Evolutionary conservation across 768 basidiomycete species (phyloP).

Genomic region (Lactarius akahatsu): DNA sequence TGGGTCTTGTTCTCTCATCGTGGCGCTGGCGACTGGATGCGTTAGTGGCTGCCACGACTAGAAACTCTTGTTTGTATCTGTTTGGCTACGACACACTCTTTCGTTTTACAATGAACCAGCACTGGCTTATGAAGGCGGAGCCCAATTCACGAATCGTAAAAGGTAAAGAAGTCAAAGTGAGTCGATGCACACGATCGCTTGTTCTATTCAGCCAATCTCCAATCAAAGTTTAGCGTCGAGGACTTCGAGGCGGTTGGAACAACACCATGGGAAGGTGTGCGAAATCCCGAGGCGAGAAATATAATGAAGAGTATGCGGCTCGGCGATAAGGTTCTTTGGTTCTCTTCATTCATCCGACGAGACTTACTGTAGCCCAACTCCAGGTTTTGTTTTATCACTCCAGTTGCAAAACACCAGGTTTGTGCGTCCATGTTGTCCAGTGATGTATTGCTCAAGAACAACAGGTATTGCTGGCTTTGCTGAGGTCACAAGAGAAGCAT

Average conservation of each 20-base stretch:
- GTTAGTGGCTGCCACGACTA: background rate
- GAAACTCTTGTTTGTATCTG: conserved; percentile 20
- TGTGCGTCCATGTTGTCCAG: conserved; percentile 25
- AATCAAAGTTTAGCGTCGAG: conserved; percentile 70
- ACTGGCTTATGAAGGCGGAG: conserved; percentile 85
- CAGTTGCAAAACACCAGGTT: conserved; percentile 81
- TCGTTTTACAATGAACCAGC: conserved; percentile 24
- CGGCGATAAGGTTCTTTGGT: conserved; percentile 61
- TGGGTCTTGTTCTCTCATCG: conserved; percentile 34
- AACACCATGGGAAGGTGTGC: conserved; percentile 86
- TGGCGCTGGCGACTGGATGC: background rate
- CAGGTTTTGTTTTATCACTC: conserved; percentile 87
- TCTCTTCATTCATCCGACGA: background rate
- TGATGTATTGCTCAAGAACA: background rate
- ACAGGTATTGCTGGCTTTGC: conserved; percentile 80
- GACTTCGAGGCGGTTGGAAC: conserved; percentile 72
- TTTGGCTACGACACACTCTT: background rate
- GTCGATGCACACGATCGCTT: conserved; percentile 17
- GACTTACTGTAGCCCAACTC: background rate
- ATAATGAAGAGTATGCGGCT: conserved; percentile 78
- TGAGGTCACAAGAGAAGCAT: conserved; percentile 80
- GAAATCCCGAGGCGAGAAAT: conserved; percentile 80
- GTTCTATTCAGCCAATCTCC: background rate
- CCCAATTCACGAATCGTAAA: conserved; percentile 82
- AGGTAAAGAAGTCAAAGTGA: conserved; percentile 81